Conservation (phyloP, 1,284 basidiomycete species). For the Kwoniella shivajii region DNA sequence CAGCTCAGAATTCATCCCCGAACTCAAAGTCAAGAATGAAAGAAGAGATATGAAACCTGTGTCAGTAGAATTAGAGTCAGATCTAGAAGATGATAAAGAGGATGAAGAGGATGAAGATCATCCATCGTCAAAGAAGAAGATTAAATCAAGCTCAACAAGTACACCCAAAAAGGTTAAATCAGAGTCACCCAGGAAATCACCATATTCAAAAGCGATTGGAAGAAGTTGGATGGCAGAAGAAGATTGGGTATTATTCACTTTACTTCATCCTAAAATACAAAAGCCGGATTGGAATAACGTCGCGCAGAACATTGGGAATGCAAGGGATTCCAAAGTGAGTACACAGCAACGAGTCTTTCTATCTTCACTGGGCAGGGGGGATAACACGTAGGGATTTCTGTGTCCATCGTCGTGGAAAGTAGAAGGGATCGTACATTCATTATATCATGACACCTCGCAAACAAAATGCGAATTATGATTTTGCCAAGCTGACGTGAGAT, state of each 20-base stretch:
- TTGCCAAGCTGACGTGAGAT: conserved; percentile 11
- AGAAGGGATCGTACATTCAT: no score
- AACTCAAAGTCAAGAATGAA: background rate
- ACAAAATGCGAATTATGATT: no score
- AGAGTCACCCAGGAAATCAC: background rate
- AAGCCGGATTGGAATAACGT: conserved; percentile 26
- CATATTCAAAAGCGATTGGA: background rate
- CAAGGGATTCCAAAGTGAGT: conserved; percentile 37
- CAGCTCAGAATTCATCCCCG: no score
- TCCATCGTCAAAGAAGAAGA: background rate
- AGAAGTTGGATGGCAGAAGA: conserved; percentile 28
- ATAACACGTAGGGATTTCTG: no score
- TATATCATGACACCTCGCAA: no score
- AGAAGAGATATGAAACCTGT: no score
- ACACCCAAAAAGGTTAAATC: background rate
- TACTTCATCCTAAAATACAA: conserved; percentile 23
- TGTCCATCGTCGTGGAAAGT: no score
- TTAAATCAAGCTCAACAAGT: no score
- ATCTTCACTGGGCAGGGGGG: no score
- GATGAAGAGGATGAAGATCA: no score
- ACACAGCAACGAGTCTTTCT: background rate
- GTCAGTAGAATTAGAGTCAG: no score
- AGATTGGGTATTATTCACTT: conserved; percentile 31
- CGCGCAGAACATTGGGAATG: conserved; percentile 14
- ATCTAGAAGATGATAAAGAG: background rate